A percentile compares a stretch with the other conserved stretches of the same genome.
These are phyloP conservation scores for Beta vulgaris DNA, from an alignment of 148 eudicot species.

Conservation along the genomic window DNA sequence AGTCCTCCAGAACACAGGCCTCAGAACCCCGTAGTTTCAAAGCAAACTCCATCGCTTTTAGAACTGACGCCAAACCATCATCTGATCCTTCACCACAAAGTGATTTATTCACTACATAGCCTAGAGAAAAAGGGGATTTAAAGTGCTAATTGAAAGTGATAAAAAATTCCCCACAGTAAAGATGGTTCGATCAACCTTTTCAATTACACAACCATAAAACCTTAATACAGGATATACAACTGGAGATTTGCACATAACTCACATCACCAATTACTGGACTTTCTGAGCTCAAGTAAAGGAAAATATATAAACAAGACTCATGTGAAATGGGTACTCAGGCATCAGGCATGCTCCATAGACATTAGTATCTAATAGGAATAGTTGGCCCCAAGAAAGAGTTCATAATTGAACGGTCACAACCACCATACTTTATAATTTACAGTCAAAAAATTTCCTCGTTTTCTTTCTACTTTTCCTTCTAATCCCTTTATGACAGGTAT, in stretches of 20 bases:
- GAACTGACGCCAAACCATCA: slow-evolving; percentile 86
- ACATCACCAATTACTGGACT: background rate
- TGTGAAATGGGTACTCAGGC: background rate
- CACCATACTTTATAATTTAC: background rate
- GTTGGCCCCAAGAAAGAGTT: background rate
- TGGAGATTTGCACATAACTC: background rate
- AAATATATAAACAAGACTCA: background rate
- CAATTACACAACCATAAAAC: background rate
- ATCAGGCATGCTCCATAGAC: background rate
- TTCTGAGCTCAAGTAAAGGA: background rate
- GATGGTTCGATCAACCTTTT: background rate
- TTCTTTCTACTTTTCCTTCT: background rate
- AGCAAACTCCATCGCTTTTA: slow-evolving; percentile 84
- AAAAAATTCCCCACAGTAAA: background rate
- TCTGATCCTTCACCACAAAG: slow-evolving; percentile 59
- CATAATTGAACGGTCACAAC: background rate
- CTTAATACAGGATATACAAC: background rate
- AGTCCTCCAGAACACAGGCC: slow-evolving; percentile 88
- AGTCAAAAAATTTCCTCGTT: background rate
- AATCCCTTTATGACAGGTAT: background rate
- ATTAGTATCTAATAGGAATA: background rate
- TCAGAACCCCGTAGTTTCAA: slow-evolving; percentile 92
- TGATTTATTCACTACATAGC: background rate
- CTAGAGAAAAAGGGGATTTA: background rate
- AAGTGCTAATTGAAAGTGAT: background rate